A percentile compares a stretch with the other conserved stretches of the same genome.
These are phyloP conservation scores for Aspergillus aculeatus DNA, from an alignment of 2,329 filamentous ascomycete species.

Conservation along the genomic window DNA sequence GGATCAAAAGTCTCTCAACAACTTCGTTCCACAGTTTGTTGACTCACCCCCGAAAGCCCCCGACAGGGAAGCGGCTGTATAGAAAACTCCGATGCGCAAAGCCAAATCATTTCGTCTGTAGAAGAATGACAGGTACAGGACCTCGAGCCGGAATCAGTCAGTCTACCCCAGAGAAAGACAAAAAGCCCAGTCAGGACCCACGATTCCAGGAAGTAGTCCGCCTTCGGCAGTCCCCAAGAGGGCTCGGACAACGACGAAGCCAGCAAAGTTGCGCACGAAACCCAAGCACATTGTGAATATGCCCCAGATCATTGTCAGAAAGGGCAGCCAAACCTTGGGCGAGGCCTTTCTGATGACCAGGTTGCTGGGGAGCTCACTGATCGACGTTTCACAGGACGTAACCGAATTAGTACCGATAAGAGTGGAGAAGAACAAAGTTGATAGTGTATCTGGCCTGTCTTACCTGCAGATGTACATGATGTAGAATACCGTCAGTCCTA, in stretches of 20 bases:
- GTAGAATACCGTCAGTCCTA: constrained; percentile 65
- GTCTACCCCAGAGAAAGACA: neutral
- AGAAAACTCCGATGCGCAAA: constrained; percentile 65
- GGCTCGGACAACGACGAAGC: constrained; percentile 62
- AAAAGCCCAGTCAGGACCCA: constrained; percentile 25
- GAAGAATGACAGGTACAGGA: constrained; percentile 64
- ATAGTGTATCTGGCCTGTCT: constrained; percentile 12
- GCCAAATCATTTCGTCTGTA: constrained; percentile 62
- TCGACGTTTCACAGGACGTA: constrained; percentile 2
- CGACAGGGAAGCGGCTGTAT: constrained; percentile 64
- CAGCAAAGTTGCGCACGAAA: constrained; percentile 43
- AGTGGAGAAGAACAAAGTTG: too few species aligned
- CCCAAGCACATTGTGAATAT: constrained; percentile 50
- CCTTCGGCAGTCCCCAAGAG: constrained; percentile 64
- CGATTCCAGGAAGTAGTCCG: constrained; percentile 65
- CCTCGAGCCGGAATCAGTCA: constrained; percentile 32
- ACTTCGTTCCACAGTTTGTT: neutral
- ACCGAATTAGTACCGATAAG: neutral
- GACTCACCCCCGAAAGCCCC: constrained; percentile 59
- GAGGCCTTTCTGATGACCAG: constrained; percentile 62
- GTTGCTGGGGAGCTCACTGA: constrained; percentile 63
- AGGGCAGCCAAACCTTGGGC: constrained; percentile 60
- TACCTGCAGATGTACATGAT: constrained; percentile 58
- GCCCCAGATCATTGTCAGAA: constrained; percentile 59
- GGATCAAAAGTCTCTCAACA: neutral